phyloP scores from a whole-genome alignment of 148 eudicot species.

The Camellia lanceoleosa region DNA sequence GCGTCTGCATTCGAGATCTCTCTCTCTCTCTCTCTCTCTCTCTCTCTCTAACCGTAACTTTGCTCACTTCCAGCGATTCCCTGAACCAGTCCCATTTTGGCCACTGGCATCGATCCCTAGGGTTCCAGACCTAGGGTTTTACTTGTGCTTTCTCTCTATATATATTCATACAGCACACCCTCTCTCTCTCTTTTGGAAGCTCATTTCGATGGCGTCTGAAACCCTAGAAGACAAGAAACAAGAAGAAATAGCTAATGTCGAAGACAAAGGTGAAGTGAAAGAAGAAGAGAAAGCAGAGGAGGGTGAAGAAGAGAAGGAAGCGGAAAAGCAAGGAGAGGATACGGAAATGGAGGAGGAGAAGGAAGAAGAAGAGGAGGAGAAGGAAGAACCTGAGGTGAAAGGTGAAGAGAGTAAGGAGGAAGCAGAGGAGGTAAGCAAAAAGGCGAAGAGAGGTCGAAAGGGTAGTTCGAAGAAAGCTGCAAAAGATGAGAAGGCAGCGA shows the following conservation, averaged over 20 bases:
- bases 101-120: not conserved
- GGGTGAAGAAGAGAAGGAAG: not conserved
- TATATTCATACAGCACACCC: not conserved
- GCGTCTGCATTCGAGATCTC: not conserved
- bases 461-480: not conserved
- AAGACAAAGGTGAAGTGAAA: constrained; percentile 17
- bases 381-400: constrained; percentile 3
- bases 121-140: constrained; percentile 12
- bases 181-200: not conserved
- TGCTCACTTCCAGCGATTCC: not conserved
- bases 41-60: not conserved
- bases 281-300: constrained; percentile 10
- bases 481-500: constrained; percentile 5
- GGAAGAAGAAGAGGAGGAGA: constrained; percentile 9
- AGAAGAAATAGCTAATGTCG: constrained; percentile 17
- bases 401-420: constrained; percentile 18
- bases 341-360: constrained; percentile 2
- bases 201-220: constrained; percentile 35
- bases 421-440: constrained; percentile 16
- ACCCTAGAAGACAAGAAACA: constrained; percentile 33
- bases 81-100: not conserved
- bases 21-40: constrained; percentile 6
- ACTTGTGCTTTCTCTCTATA: not conserved
- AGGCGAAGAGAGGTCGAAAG: constrained; percentile 13
- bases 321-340: constrained; percentile 2